Percentiles rank a stretch among this genome's conserved stretches.
phyloP scores from a whole-genome alignment of 805 yeast species.

The Myxozyma kluyveri region DNA sequence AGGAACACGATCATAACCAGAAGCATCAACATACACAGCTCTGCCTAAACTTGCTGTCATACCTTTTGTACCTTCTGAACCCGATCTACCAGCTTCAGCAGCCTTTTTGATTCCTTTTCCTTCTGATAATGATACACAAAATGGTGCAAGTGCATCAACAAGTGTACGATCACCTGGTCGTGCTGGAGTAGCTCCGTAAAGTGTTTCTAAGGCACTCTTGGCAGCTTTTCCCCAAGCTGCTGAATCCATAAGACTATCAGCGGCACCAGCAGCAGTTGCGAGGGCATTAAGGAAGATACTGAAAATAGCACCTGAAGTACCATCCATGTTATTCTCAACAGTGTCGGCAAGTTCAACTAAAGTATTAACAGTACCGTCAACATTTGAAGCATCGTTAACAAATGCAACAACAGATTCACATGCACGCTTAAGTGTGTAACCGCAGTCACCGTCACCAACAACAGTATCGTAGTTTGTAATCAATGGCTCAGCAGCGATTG shows the following conservation, averaged over 20 bases:
- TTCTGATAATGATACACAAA: conserved; percentile 58
- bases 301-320: conserved; percentile 92
- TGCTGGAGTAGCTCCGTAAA: conserved; percentile 85
- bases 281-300: conserved; percentile 81
- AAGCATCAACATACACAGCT: conserved; percentile 74
- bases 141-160: conserved; percentile 86
- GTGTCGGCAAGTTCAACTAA: conserved; percentile 73
- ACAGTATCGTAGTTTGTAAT: conserved; percentile 81
- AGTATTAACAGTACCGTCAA: conserved; percentile 49
- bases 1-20: conserved; percentile 50
- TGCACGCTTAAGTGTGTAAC: conserved; percentile 83
- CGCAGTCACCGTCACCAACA: conserved; percentile 98
- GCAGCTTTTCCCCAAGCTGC: conserved; percentile 34
- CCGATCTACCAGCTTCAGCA: conserved; percentile 63
- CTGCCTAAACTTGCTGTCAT: conserved; percentile 87
- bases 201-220: conserved; percentile 60
- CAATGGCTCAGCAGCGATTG: conserved; percentile 70
- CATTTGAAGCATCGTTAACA: conserved; percentile 43
- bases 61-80: conserved; percentile 72
- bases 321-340: conserved; percentile 87
- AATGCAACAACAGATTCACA: conserved; percentile 66
- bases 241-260: conserved; percentile 13
- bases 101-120: conserved; percentile 59
- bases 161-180: conserved; percentile 85
- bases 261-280: conserved; percentile 41